Evolutionary conservation across 352 stramenopile genomes (phyloP).

Genomic region (Pythium periplocum): DNA sequence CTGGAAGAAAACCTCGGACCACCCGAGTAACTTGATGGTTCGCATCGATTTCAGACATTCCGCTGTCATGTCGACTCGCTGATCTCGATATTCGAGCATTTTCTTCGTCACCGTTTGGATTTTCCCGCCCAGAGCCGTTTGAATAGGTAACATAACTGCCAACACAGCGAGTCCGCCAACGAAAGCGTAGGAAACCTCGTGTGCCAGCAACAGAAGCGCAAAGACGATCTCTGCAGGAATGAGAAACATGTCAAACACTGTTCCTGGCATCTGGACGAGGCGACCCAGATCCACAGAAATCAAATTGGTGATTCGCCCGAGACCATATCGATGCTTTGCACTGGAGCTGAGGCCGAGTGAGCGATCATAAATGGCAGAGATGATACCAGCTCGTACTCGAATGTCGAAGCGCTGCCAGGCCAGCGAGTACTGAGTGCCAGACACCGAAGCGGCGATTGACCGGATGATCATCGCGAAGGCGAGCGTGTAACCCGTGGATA

Average conservation of each 20-base stretch:
- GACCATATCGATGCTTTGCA: slow-evolving; percentile 24
- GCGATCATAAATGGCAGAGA: slow-evolving; percentile 64
- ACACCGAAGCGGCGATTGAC: slow-evolving; percentile 56
- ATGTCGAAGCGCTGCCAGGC: slow-evolving; percentile 78
- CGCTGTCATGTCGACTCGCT: slow-evolving; percentile 58
- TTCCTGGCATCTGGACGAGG: slow-evolving; percentile 62
- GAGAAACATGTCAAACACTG: slow-evolving; percentile 76
- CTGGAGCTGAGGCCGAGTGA: slow-evolving; percentile 34
- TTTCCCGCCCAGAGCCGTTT: slow-evolving; percentile 67
- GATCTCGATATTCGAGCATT: slow-evolving; percentile 81
- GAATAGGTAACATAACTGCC: slow-evolving; percentile 79
- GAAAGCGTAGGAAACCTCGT: slow-evolving; percentile 83
- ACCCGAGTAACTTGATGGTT: slow-evolving; percentile 76
- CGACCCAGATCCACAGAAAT: slow-evolving; percentile 75
- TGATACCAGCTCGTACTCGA: slow-evolving; percentile 57
- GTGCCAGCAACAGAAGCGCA: slow-evolving; percentile 63
- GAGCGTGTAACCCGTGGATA: slow-evolving; percentile 51
- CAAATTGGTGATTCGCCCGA: slow-evolving; percentile 74
- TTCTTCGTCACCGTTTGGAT: slow-evolving; percentile 66
- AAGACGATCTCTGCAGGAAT: slow-evolving; percentile 73
- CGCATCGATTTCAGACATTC: slow-evolving; percentile 70
- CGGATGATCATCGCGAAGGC: slow-evolving; percentile 43
- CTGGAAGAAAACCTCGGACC: slow-evolving; percentile 39
- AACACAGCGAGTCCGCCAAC: slow-evolving; percentile 72
- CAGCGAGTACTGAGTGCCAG: slow-evolving; percentile 71